These are phyloP conservation scores for Aspergillus texensis DNA, from an alignment of 2,329 filamentous ascomycete genomes.

Conservation along the genomic window DNA sequence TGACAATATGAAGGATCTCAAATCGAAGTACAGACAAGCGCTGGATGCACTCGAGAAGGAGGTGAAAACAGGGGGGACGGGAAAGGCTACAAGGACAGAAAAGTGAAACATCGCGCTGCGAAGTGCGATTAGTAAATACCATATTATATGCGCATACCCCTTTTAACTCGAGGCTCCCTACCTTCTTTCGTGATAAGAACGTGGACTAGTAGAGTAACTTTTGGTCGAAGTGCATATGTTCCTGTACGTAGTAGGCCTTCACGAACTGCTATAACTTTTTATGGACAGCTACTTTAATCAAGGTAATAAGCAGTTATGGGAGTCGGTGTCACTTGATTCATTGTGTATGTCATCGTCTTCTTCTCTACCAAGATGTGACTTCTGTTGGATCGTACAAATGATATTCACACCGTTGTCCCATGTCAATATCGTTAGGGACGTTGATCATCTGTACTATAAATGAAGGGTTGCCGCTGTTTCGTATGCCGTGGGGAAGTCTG, in stretches of 20 bases:
- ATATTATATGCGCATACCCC: background rate
- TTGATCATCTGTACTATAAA: no score
- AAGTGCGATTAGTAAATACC: background rate
- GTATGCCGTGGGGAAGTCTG: no score
- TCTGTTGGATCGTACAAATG: no score
- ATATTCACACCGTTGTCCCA: no score
- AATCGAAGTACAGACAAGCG: slow-evolving; percentile 36
- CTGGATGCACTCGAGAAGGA: slow-evolving; percentile 42
- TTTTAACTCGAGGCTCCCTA: background rate
- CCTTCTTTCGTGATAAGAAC: background rate
- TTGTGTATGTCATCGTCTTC: no score
- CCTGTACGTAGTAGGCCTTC: background rate
- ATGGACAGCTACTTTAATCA: background rate
- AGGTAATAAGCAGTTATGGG: no score
- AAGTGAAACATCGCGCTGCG: background rate
- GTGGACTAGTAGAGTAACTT: background rate
- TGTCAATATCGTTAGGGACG: no score
- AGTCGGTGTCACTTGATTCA: no score
- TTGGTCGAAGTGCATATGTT: background rate
- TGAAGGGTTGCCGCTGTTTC: no score
- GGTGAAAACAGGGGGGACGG: slow-evolving; percentile 29
- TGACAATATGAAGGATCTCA: slow-evolving; percentile 30
- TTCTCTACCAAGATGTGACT: no score
- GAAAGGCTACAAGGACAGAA: slow-evolving; percentile 7
- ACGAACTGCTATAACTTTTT: background rate